Percentiles rank a stretch among this genome's conserved stretches.
Conservation (phyloP, 169 alveolate genomes). For the Toxoplasma gondii region DNA sequence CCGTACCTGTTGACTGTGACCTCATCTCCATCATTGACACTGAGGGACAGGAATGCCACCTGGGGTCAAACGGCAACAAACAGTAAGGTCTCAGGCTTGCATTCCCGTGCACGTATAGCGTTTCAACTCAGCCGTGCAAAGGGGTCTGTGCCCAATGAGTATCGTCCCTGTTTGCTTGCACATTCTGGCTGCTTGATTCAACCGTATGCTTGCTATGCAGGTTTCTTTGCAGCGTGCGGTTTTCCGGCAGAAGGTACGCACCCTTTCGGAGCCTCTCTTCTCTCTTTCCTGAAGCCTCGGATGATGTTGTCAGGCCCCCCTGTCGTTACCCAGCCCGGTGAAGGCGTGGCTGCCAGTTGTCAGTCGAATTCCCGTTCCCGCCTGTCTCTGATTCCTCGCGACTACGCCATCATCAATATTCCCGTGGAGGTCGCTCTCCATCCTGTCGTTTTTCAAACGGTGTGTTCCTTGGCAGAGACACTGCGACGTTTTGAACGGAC, state of each 20-base stretch:
- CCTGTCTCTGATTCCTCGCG: background rate
- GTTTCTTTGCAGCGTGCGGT: background rate
- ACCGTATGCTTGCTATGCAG: background rate
- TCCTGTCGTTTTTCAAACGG: conserved; percentile 18
- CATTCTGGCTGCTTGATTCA: background rate
- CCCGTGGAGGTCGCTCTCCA: conserved; percentile 40
- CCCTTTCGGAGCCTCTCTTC: background rate
- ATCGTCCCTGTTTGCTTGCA: too few relatives aligned
- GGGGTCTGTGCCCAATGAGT: too few relatives aligned
- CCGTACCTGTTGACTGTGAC: too few relatives aligned
- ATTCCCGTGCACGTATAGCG: too few relatives aligned
- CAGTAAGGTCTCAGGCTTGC: too few relatives aligned
- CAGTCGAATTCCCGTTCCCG: background rate
- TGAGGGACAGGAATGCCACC: too few relatives aligned
- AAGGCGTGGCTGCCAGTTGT: background rate
- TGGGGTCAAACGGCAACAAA: too few relatives aligned
- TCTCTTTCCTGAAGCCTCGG: background rate
- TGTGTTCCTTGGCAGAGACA: background rate
- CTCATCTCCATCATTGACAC: too few relatives aligned
- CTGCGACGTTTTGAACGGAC: background rate
- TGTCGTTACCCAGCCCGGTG: background rate
- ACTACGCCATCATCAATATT: conserved; percentile 29
- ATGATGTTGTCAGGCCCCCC: background rate
- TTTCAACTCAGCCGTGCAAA: too few relatives aligned
- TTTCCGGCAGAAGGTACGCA: background rate